These are phyloP conservation scores for Globisporangium uncinulatum DNA, from an alignment of 352 stramenopile species.

Conservation along the genomic window DNA sequence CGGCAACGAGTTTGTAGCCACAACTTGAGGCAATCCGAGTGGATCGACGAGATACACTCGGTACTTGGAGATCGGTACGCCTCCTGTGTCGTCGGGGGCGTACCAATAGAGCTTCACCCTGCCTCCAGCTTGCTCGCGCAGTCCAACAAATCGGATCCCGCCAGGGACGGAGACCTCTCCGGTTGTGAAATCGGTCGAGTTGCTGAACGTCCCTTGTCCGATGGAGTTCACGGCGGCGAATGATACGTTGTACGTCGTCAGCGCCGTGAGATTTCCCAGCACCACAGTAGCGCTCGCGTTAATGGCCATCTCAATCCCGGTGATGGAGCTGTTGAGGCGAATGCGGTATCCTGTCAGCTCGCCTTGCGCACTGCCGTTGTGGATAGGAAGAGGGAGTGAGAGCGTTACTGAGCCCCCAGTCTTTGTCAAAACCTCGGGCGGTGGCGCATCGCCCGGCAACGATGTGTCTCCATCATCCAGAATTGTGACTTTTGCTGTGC, in stretches of 20 bases:
- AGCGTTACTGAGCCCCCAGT: slow-evolving; percentile 42
- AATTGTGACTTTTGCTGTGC: slow-evolving; percentile 30
- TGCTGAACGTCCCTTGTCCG: slow-evolving; percentile 31
- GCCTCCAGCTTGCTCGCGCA: slow-evolving; percentile 28
- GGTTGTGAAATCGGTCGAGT: slow-evolving; percentile 29
- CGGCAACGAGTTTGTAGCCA: slow-evolving; percentile 11
- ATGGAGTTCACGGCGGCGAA: slow-evolving; percentile 30
- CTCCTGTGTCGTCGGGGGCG: slow-evolving; percentile 39
- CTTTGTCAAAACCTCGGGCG: slow-evolving; percentile 14
- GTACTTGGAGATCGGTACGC: slow-evolving; percentile 53
- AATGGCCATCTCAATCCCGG: slow-evolving; percentile 13
- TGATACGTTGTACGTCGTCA: slow-evolving; percentile 30
- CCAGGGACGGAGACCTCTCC: slow-evolving; percentile 30
- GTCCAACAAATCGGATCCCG: slow-evolving; percentile 10
- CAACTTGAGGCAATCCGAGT: slow-evolving; percentile 11
- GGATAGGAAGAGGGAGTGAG: slow-evolving; percentile 18
- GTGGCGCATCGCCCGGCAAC: slow-evolving; percentile 20
- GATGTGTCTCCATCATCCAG: slow-evolving; percentile 49
- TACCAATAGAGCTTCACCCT: slow-evolving; percentile 34
- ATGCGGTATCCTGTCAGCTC: slow-evolving; percentile 28
- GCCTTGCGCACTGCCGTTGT: slow-evolving; percentile 46
- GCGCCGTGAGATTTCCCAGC: slow-evolving; percentile 27
- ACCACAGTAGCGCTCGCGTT: background rate
- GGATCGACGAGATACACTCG: slow-evolving; percentile 29
- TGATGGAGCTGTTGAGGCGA: slow-evolving; percentile 19